A percentile compares a stretch with the other conserved stretches of the same genome.
Conservation (phyloP, 139 green algal species). For the Closterium sp. region DNA sequence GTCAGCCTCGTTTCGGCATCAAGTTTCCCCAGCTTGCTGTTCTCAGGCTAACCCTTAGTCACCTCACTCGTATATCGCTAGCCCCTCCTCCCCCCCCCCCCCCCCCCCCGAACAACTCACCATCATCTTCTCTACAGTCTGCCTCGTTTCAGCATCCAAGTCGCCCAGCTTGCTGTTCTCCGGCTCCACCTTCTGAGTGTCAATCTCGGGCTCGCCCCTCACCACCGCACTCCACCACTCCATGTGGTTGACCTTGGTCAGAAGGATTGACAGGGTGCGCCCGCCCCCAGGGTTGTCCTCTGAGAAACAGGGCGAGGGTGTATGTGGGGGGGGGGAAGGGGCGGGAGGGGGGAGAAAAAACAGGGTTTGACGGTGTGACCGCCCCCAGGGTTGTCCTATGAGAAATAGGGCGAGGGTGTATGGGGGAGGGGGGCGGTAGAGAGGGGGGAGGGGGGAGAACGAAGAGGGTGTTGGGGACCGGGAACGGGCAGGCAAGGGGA, state of each 20-base stretch:
- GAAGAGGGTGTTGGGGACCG: not conserved
- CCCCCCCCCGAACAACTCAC: no score
- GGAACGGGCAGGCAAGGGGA: not conserved
- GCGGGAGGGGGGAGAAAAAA: no score
- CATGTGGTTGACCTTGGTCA: slow-evolving; percentile 85
- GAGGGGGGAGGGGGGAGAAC: not conserved
- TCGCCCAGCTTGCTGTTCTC: no score
- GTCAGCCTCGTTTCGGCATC: slow-evolving; percentile 95
- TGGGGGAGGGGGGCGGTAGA: not conserved
- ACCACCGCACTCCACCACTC: slow-evolving; percentile 88
- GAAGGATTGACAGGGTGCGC: slow-evolving; percentile 69
- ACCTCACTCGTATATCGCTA: no score
- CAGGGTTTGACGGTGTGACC: no score
- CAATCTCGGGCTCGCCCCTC: slow-evolving; percentile 79
- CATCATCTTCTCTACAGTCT: no score
- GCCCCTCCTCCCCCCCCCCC: no score
- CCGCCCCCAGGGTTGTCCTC: slow-evolving; percentile 48
- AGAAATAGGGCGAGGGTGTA: no score
- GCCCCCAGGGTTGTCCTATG: slow-evolving; percentile 53
- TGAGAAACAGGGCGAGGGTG: no score
- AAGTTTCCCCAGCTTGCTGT: slow-evolving; percentile 89
- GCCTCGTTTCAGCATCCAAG: no score
- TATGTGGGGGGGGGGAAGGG: no score
- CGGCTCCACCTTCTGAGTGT: slow-evolving; percentile 90
- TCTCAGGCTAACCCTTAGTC: no score